A percentile compares a stretch with the other conserved stretches of the same genome.
Evolutionary conservation across 345 rosid genomes (phyloP).

Genomic region (Microcos paniculata): DNA sequence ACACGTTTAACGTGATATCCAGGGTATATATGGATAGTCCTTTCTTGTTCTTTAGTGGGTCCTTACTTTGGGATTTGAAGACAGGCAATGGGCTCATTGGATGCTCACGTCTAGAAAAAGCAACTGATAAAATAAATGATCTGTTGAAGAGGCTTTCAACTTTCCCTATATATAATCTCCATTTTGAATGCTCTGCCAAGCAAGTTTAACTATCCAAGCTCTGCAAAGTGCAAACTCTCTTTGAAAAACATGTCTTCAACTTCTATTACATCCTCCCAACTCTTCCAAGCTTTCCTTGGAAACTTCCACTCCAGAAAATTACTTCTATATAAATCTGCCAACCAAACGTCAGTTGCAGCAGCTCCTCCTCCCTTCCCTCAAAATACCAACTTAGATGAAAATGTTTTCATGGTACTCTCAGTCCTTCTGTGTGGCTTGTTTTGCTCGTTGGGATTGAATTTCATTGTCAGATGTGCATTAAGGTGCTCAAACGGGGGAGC

Average conservation of each 20-base stretch:
- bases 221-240: too few relatives aligned
- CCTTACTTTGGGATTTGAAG: background rate
- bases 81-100: background rate
- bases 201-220: constrained; percentile 5
- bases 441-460: constrained; percentile 50
- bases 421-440: constrained; percentile 56
- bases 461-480: constrained; percentile 44
- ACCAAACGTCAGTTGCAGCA: constrained; percentile 15
- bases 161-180: background rate
- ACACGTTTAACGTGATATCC: background rate
- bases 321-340: constrained; percentile 17
- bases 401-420: constrained; percentile 47
- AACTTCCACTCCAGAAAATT: constrained; percentile 34
- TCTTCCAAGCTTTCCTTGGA: constrained; percentile 10
- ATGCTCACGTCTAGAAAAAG: background rate
- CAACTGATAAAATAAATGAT: background rate
- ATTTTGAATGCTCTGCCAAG: background rate
- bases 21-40: background rate
- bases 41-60: background rate
- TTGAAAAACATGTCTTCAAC: constrained; percentile 8
- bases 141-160: background rate
- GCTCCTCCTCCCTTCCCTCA: constrained; percentile 26
- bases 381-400: constrained; percentile 29
- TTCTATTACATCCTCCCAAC: constrained; percentile 7
- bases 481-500: constrained; percentile 33